A percentile compares a stretch with the other conserved stretches of the same genome.
phyloP scores from a whole-genome alignment of 1,284 basidiomycete genomes.

The Trichosporon inkin region DNA sequence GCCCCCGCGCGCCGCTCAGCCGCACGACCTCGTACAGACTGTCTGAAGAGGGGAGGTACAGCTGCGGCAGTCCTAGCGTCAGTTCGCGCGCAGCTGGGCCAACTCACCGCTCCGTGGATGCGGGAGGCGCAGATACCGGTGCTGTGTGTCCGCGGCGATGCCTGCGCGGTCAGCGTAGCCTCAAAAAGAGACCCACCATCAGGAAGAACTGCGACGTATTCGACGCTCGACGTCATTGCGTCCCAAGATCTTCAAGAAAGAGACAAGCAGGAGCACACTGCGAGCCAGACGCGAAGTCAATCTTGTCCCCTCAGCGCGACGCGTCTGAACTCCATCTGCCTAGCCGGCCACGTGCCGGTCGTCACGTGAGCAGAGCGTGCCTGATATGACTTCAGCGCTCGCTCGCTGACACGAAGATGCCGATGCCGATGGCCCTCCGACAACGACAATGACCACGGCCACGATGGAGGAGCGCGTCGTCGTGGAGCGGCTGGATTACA shows the following conservation, averaged over 20 bases:
- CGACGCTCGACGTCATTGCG: conserved; percentile 16
- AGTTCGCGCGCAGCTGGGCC: background rate
- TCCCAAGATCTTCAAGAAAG: conserved; percentile 3
- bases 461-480: background rate
- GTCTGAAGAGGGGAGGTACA: conserved; percentile 33
- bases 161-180: conserved; percentile 23
- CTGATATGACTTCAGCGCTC: conserved; percentile 4
- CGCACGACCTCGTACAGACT: conserved; percentile 35
- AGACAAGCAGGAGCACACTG: background rate
- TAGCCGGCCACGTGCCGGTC: background rate
- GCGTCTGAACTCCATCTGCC: conserved; percentile 6
- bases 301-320: conserved; percentile 5
- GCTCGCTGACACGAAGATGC: background rate
- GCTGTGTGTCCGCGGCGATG: conserved; percentile 27
- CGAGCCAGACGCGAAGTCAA: background rate
- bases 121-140: conserved; percentile 41
- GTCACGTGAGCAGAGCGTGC: conserved; percentile 7
- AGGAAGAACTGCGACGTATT: conserved; percentile 31
- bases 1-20: conserved; percentile 30
- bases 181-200: conserved; percentile 21
- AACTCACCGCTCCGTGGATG: conserved; percentile 45
- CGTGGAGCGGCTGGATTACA: background rate
- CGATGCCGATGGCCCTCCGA: background rate
- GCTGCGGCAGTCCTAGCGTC: conserved; percentile 35
- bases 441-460: background rate